Base-by-base conservation (phyloP, 371 early-diverging fungal genomes). In the Mucor irregularis region DNA sequence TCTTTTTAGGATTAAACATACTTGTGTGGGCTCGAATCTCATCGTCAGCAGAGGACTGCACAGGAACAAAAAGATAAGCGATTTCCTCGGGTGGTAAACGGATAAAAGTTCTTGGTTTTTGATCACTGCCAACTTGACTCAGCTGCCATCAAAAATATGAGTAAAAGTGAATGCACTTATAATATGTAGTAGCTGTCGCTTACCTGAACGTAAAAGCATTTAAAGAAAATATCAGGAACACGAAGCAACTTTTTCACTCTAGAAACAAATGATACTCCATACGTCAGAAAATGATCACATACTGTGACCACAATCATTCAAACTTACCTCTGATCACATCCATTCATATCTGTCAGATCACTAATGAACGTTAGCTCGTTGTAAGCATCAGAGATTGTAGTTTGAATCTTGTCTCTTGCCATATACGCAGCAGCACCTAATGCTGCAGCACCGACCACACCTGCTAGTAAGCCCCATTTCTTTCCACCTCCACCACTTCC, bases 321-420 rank as follows among this genome's bases (percentile, higher is more conserved):
- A 17, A 28, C 6, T 39, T 68, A 71, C 75, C 75, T 70, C 47
- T 68, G 58, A 17, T 63, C 56, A 19, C 63, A 71, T 0, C 64
- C 68, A 22, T 73, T 34, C 33, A 64, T 63, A 34, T 76, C 73
- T 33, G 68, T 62, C 44, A 76, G 56, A 31, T 64, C 58, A 19
- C 64, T 70, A 3, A 84, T 72, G 65, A 84, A 84, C 40, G 81
- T 78, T 3, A 84, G 49, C 42, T 84, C 74, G n/a, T 80, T 79
- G 28, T 66, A 74, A 0, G 64, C 68, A 49, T 74, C 74, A 0
- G 64, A 58, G 48, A 82, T 49, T 5, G 78, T 68, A 10, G 58
- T 28, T 11, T 64, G 33, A 28, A 79, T 71, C 4, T 60, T 60
- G 31, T 76, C 78, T 34, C 71, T 42, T 9, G 76, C 74, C 30